Percentiles rank a stretch among this genome's conserved stretches.
phyloP scores from a whole-genome alignment of 371 early-diverging fungal species.

The Lichtheimia ramosa region DNA sequence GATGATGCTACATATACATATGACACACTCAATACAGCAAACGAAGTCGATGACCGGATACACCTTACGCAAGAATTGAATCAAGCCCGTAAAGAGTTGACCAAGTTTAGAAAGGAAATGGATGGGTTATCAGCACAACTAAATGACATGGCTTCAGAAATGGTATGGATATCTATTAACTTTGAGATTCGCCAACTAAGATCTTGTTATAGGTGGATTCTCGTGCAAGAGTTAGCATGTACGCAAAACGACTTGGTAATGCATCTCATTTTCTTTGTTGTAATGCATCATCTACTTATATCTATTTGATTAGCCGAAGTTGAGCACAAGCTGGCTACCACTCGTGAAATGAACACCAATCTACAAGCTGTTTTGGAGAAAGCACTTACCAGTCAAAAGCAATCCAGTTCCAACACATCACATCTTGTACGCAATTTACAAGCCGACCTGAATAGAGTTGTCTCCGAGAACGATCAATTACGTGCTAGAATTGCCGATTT shows the following conservation, averaged over 20 bases:
- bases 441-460: slow-evolving; percentile 61
- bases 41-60: slow-evolving; percentile 18
- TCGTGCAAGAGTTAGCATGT: slow-evolving; percentile 57
- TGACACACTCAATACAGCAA: slow-evolving; percentile 1
- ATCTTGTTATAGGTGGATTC: slow-evolving; percentile 40
- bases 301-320: slow-evolving; percentile 43
- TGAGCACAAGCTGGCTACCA: slow-evolving; percentile 61
- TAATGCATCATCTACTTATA: background rate
- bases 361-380: slow-evolving; percentile 57
- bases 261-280: background rate
- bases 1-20: slow-evolving; percentile 4
- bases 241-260: slow-evolving; percentile 57
- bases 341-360: slow-evolving; percentile 63
- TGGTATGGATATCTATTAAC: slow-evolving; percentile 28
- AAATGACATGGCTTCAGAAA: slow-evolving; percentile 66
- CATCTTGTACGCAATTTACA: slow-evolving; percentile 66
- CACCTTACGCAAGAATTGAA: slow-evolving; percentile 61
- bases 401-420: slow-evolving; percentile 59
- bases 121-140: slow-evolving; percentile 64
- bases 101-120: slow-evolving; percentile 62
- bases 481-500: slow-evolving; percentile 60
- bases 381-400: slow-evolving; percentile 60
- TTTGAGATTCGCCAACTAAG: no score
- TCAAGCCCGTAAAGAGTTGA: slow-evolving; percentile 56
- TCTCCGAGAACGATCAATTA: slow-evolving; percentile 62